Percentiles rank a stretch among this genome's conserved stretches.
Conservation (phyloP, 2,329 filamentous ascomycete species). For the Rhinocladiella similis region DNA sequence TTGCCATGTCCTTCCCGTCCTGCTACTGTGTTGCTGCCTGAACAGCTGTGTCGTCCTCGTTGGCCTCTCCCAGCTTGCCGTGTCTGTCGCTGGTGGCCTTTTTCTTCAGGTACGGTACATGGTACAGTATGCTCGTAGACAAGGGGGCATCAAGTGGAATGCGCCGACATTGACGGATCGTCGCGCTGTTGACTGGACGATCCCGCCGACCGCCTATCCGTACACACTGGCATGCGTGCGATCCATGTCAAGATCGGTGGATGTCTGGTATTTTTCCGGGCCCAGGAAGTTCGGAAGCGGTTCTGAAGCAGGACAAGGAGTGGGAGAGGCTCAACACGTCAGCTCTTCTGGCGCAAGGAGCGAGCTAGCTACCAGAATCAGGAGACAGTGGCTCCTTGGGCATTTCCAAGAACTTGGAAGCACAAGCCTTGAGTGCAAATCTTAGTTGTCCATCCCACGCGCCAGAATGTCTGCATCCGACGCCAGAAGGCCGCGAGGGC, state of each 20-base stretch:
- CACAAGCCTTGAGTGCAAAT: not conserved
- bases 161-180: slow-evolving; percentile 7
- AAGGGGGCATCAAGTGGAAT: slow-evolving; percentile 12
- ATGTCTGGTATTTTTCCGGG: too few relatives aligned
- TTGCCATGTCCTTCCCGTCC: too few relatives aligned
- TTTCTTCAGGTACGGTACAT: too few relatives aligned
- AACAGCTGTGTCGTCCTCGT: too few relatives aligned
- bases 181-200: not conserved
- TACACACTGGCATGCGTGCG: not conserved
- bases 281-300: too few relatives aligned
- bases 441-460: not conserved
- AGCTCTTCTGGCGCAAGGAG: slow-evolving; percentile 4
- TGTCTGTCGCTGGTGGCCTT: not conserved
- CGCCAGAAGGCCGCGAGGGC: not conserved
- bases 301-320: too few relatives aligned
- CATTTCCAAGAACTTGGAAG: slow-evolving; percentile 1
- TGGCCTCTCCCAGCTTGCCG: not conserved
- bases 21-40: too few relatives aligned
- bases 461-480: slow-evolving; percentile 5
- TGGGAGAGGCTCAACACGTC: not conserved
- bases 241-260: not conserved
- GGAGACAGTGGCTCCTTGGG: not conserved
- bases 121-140: not conserved
- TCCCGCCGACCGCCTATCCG: not conserved
- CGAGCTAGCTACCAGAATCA: not conserved